Base-by-base conservation (phyloP, 805 yeast genomes). In the Cyberlindnera amylophila region DNA sequence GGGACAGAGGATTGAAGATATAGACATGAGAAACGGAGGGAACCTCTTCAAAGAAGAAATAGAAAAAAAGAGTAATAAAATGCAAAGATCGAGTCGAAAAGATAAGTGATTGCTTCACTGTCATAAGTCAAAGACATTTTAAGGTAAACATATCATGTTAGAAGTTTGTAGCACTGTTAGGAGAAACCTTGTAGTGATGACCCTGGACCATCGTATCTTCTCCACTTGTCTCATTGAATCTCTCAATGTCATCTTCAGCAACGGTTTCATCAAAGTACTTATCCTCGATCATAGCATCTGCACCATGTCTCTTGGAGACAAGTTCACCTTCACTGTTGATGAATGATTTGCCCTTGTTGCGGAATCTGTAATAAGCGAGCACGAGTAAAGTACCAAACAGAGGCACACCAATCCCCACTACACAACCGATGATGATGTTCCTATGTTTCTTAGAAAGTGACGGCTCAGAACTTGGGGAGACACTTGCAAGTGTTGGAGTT, bases 361-460 rank as follows among this genome's bases (percentile, higher is more conserved):
- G 49, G 39, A 39, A 43, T 14, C 34, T 46, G 17, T 44, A 34
- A 18, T 46, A 19, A 0, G 36, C 23, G 5, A 58, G 28, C 0
- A 47, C 30, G 3, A 34, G 14, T 1, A 49, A 10, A 2, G 24
- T 17, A 6, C 17, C 18, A 5, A 49, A 4, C 2, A 48, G 10
- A 4, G 53, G 53, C 6, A 44, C 32, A n/a, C 53, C 53, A n/a
- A 49, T 14, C 5, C 53, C 89, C 4, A 82, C 81, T 27, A 77
- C 81, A 39, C 80, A 79, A 36, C 89, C 89, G 39, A 81, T 74
- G 12, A 81, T 77, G 27, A 82, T 71, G 42, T 72, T 71, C 40
- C 74, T 69, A 47, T 74, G 63, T 19, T 54, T 47, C n/a, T 63
- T 54, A 1, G 80, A 69, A 4, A 79, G 58, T 0, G 81, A 81